Percentiles rank a stretch among this genome's conserved stretches.
phyloP scores from a whole-genome alignment of 306 rosid species.

The Heteromeles arbutifolia region DNA sequence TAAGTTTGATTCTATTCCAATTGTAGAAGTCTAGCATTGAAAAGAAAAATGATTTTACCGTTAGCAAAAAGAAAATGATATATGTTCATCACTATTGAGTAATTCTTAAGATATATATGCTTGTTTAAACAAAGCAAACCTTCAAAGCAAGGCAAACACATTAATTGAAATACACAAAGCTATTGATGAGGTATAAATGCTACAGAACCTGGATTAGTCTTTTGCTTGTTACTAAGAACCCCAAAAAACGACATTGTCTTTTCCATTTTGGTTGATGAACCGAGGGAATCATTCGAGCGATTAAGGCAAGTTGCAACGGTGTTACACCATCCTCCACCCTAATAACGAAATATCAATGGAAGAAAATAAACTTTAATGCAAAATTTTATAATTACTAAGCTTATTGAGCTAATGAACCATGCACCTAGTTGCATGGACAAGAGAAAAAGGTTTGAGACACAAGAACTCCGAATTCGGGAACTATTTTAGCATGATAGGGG shows the following conservation, averaged over 20 bases:
- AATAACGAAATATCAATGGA: conserved; percentile 3
- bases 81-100: neutral
- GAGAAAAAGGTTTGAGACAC: neutral
- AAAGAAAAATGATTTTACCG: neutral
- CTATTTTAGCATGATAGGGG: neutral
- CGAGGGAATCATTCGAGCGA: conserved; percentile 61
- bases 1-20: conserved; percentile 83
- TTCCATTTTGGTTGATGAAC: conserved; percentile 74
- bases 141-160: no score
- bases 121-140: no score
- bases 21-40: conserved; percentile 62
- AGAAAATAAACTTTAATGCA: neutral
- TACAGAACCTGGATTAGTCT: conserved; percentile 74
- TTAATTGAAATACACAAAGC: no score
- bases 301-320: conserved; percentile 69
- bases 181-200: neutral
- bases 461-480: no score
- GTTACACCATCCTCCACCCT: conserved; percentile 99
- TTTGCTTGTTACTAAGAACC: conserved; percentile 37
- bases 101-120: neutral
- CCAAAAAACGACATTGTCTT: conserved; percentile 65
- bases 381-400: no score
- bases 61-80: neutral
- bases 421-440: no score
- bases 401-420: no score